These are phyloP conservation scores for Calonectria pseudoturangicola DNA, from an alignment of 2,329 filamentous ascomycete genomes.

Conservation along the genomic window DNA sequence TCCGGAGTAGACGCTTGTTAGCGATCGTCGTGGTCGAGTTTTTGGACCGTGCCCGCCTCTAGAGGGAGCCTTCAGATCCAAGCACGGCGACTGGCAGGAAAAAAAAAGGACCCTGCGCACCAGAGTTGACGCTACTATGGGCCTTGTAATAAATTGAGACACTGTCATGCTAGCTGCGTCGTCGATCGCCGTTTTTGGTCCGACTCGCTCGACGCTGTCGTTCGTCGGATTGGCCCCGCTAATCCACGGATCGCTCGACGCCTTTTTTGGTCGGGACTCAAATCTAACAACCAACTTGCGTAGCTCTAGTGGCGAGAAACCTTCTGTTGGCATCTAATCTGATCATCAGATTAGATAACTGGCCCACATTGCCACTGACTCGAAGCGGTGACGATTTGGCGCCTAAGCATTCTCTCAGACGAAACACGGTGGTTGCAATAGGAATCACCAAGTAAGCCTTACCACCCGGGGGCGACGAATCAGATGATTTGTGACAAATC, in stretches of 20 bases:
- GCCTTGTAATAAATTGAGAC: neutral
- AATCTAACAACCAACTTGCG: neutral
- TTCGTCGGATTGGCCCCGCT: slow-evolving; percentile 5
- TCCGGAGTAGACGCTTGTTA: neutral
- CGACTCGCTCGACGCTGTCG: slow-evolving; percentile 4
- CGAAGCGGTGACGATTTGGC: neutral
- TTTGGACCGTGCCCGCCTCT: neutral
- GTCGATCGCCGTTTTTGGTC: slow-evolving; percentile 12
- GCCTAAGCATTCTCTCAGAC: neutral
- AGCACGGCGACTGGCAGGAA: neutral
- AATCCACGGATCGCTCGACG: neutral
- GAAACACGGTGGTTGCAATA: neutral
- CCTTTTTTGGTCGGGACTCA: slow-evolving; percentile 10
- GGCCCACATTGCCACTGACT: neutral
- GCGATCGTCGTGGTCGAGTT: neutral
- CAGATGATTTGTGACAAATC: slow-evolving; percentile 14
- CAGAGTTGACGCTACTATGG: neutral
- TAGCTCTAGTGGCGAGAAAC: neutral
- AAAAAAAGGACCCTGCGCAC: neutral
- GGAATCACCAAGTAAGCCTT: neutral
- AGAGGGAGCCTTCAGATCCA: neutral
- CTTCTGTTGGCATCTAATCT: neutral
- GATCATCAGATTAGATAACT: slow-evolving; percentile 19
- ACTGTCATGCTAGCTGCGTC: neutral
- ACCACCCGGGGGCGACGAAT: neutral